Evolutionary conservation across 805 yeast genomes (phyloP), one percentile per base, ranked within the genome.

Genomic region (Aciculoconidium aculeatum): DNA sequence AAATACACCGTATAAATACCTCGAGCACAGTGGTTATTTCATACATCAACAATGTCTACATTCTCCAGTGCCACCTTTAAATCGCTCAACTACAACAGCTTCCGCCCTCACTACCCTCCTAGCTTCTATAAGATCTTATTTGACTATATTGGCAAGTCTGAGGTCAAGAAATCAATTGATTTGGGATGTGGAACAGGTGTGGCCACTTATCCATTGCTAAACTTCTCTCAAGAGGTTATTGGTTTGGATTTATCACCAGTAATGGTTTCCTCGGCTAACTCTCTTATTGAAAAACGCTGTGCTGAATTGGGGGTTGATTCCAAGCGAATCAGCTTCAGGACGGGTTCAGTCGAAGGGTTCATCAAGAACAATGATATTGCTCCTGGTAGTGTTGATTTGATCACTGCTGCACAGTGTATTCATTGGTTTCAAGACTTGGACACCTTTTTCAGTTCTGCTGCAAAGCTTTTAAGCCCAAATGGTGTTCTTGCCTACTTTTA

Each of bases 151-250:
- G 33, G 33, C 10, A 14, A 16, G 4, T 14, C 21, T 11, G 25
- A 25, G 17, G 37, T 51, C 4, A 27, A 33, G 3, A 39, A 37
- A 5, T 41, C 76, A 6, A 49, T 55, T 45, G 58, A 54, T 44
- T 42, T 70, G 24, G 78, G 79, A 0, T 68, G 75, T 39, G 78
- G 77, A 1, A 69, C 77, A 1, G 79, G 77, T 0, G 67, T 65
- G 15, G 74, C 72, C 0, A 58, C 70, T 2, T 52, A 60, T 28
- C 73, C 73, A 3, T 42, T 72, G 27, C 49, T 67, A 15, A 49
- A 55, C 21, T 30, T 62, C 11, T 49, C 67, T 17, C 42, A 61
- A 1, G 45, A 51, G 11, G 67, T 68, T 5, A 43, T 55, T 10
- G 75, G 75, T 1, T 45, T 70, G 3, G 80, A 73, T 41, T 43